Base-by-base conservation (phyloP, 2,329 filamentous ascomycete species). In the Zasmidium angulare region DNA sequence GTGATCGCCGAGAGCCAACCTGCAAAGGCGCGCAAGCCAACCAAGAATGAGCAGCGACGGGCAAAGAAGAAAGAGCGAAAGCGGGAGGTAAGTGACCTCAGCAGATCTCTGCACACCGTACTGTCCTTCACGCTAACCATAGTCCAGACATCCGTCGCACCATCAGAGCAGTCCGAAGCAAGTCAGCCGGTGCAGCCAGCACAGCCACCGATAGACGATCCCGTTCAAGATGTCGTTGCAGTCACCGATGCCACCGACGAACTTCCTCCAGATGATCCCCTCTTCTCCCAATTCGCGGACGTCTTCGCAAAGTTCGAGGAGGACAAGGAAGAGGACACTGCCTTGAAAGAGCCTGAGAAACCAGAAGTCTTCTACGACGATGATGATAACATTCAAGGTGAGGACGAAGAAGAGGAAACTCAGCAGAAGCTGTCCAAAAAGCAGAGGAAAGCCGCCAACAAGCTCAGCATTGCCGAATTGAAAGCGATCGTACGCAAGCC, bases 41-140 rank as follows among this genome's bases (percentile, higher is more conserved):
- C 89, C 75, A 98, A 97, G 82, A 97, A 97, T 78, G 91, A 96
- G 78, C 88, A 93, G 81, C 86, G 92, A 75, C 87, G 93, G 75
- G 90, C 91, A 51, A 93, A 93, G 82, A 96, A 95, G 85, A 97
- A 96, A 87, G 89, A 91, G 70, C 86, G 91, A 73, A 96, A 96
- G 79, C 87, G 87, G 71, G 77, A 85, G 66, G 48, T 59, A 26
- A 59, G 47, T 24, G 12, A 17, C 12, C 21, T 48, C 6, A 19
- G 2, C 11, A 12, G 10, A 19, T 14, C 22, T 31, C 29, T 23
- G 47, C 29, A 55, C 21, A 3, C 36, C 3, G 43, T 19, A 12
- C 17, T 2, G 21, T 26, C 17, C 20, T 40, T 24, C 46, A 48
- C 76, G 58, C 60, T 50, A 20, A 55, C 21, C 6, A 26, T 17